These are phyloP conservation scores for Aspergillus niger DNA, from an alignment of 2,329 filamentous ascomycete genomes.

Conservation along the genomic window DNA sequence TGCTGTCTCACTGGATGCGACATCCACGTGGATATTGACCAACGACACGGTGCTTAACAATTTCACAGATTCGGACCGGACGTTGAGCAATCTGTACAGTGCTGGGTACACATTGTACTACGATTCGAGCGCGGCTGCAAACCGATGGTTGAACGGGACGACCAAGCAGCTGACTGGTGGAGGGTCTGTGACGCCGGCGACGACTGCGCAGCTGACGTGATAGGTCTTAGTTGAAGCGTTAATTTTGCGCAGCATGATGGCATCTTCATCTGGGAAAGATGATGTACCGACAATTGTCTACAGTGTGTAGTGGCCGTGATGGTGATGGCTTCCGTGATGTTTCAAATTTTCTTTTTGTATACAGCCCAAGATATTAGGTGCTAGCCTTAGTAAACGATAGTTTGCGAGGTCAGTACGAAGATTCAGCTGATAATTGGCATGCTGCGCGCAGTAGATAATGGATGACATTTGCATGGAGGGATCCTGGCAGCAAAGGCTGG, in stretches of 20 bases:
- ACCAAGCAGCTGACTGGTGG: neutral
- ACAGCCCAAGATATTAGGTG: too few species aligned
- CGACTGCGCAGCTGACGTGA: neutral
- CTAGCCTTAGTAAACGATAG: too few species aligned
- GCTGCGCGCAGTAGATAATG: too few species aligned
- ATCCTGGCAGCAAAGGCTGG: too few species aligned
- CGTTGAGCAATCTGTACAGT: neutral
- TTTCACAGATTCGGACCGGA: neutral
- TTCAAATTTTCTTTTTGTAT: too few species aligned
- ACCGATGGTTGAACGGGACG: neutral
- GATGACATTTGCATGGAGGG: too few species aligned
- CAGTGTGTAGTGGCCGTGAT: too few species aligned
- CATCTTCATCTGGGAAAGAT: neutral
- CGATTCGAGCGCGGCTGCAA: neutral
- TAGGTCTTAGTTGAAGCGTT: neutral
- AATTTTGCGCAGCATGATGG: neutral
- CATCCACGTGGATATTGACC: neutral
- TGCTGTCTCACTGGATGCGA: neutral
- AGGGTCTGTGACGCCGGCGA: neutral
- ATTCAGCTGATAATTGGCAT: too few species aligned
- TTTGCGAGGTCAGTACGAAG: too few species aligned
- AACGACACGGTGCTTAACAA: neutral
- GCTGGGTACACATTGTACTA: neutral
- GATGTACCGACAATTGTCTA: too few species aligned
- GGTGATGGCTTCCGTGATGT: too few species aligned